Conservation (phyloP, 495 filamentous ascomycete genomes). For the Alectoria sarmentosa region DNA sequence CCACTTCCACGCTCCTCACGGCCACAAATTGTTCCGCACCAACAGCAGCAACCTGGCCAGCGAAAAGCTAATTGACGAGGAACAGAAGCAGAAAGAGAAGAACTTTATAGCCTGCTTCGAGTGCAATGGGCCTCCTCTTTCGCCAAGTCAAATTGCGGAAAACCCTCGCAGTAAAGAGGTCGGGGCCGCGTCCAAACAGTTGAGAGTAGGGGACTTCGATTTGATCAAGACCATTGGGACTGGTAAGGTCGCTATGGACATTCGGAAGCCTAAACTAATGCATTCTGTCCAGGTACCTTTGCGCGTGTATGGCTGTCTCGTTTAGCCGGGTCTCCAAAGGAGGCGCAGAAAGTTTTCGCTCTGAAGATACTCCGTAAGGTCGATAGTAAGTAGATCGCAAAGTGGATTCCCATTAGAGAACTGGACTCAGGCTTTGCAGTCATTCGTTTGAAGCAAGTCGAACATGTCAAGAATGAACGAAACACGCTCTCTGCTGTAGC, state of each 20-base stretch:
- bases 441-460: constrained; percentile 93
- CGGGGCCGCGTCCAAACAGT: constrained; percentile 45
- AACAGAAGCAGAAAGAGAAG: constrained; percentile 34
- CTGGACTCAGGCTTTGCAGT: constrained; percentile 44
- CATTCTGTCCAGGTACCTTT: constrained; percentile 67
- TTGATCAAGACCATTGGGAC: constrained; percentile 87
- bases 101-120: constrained; percentile 39
- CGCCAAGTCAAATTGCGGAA: constrained; percentile 46
- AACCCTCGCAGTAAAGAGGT: constrained; percentile 52
- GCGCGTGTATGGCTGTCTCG: constrained; percentile 87
- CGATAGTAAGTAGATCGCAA: constrained; percentile 46
- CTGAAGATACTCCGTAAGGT: constrained; percentile 90
- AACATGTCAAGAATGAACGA: constrained; percentile 93
- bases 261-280: constrained; percentile 17
- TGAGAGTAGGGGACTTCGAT: constrained; percentile 68
- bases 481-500: constrained; percentile 78
- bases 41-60: constrained; percentile 19
- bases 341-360: constrained; percentile 71
- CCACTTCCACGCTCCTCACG: constrained; percentile 24
- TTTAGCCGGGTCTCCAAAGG: constrained; percentile 47
- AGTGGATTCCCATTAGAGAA: constrained; percentile 19
- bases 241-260: constrained; percentile 42
- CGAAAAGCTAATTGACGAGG: constrained; percentile 37
- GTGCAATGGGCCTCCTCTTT: constrained; percentile 44
- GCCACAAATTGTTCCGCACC: constrained; percentile 24